Evolutionary conservation across 345 rosid genomes (phyloP).

Genomic region (Citrus sinensis): DNA sequence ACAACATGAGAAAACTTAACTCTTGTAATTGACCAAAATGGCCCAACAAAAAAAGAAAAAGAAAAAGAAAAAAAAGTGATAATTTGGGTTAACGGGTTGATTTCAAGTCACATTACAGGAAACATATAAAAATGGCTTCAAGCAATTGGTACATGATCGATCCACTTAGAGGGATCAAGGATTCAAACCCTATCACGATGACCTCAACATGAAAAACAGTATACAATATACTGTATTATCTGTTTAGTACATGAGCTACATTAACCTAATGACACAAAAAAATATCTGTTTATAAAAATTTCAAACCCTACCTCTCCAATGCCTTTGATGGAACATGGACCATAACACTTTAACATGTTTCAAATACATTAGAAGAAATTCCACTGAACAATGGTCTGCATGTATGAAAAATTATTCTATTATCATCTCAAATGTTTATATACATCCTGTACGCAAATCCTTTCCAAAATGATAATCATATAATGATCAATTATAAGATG

Average conservation of each 20-base stretch:
- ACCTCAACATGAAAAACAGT: not conserved
- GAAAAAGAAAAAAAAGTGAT: too few species aligned
- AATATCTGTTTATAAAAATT: too few species aligned
- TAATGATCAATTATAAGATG: not conserved
- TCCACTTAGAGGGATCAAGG: not conserved
- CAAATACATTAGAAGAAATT: not conserved
- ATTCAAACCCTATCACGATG: not conserved
- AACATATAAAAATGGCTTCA: rapidly evolving
- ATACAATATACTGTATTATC: not conserved
- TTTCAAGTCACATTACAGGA: not conserved
- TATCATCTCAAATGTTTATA: not conserved
- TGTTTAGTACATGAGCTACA: not conserved
- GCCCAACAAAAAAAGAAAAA: too few species aligned
- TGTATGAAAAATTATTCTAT: not conserved
- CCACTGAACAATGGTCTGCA: not conserved
- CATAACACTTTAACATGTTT: not conserved
- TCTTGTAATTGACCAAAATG: too few species aligned
- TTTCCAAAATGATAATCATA: not conserved
- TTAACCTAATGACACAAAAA: not conserved
- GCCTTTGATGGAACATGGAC: too few species aligned
- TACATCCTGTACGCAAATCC: not conserved
- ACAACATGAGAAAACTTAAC: too few species aligned
- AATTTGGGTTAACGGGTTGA: not conserved
- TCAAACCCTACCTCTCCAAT: too few species aligned
- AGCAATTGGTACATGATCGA: not conserved